phyloP scores from a whole-genome alignment of 2,329 filamentous ascomycete species.

The Thyridium curvatum region DNA sequence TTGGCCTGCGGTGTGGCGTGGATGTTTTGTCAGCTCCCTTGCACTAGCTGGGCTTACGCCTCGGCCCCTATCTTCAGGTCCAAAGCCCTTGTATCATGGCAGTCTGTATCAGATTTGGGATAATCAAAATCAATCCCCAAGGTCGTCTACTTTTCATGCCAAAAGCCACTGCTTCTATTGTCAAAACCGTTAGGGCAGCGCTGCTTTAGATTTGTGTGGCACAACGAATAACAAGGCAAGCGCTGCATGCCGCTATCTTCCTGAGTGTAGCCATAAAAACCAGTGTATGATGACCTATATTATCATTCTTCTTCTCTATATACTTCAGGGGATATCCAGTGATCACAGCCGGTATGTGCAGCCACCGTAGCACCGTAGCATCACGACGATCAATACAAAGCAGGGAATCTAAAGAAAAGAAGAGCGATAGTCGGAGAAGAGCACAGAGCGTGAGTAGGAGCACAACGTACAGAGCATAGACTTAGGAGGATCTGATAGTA shows the following conservation, averaged over 20 bases:
- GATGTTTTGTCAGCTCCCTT: conserved; percentile 46
- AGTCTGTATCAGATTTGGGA: conserved; percentile 56
- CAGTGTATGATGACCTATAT: no score
- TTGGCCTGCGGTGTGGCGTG: conserved; percentile 61
- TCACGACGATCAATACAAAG: no score
- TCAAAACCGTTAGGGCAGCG: conserved; percentile 25
- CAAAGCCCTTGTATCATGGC: conserved; percentile 63
- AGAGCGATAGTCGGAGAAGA: no score
- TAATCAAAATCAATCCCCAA: conserved; percentile 40
- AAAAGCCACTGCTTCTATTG: conserved; percentile 46
- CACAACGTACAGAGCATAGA: no score
- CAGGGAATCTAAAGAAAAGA: no score
- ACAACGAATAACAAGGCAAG: conserved; percentile 56
- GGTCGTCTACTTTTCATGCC: conserved; percentile 59
- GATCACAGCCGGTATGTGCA: no score
- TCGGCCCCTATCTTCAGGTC: conserved; percentile 43
- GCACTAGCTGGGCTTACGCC: conserved; percentile 44
- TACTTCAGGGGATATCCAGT: no score
- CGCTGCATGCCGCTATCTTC: conserved; percentile 53
- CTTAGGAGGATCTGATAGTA: no score
- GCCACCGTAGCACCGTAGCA: no score
- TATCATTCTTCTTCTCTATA: no score
- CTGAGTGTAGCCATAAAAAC: no score
- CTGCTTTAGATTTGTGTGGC: conserved; percentile 41
- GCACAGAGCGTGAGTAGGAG: no score